Percentiles rank a stretch among this genome's conserved stretches.
Conservation (phyloP, 768 basidiomycete genomes). For the Boletus tomentosulus region DNA sequence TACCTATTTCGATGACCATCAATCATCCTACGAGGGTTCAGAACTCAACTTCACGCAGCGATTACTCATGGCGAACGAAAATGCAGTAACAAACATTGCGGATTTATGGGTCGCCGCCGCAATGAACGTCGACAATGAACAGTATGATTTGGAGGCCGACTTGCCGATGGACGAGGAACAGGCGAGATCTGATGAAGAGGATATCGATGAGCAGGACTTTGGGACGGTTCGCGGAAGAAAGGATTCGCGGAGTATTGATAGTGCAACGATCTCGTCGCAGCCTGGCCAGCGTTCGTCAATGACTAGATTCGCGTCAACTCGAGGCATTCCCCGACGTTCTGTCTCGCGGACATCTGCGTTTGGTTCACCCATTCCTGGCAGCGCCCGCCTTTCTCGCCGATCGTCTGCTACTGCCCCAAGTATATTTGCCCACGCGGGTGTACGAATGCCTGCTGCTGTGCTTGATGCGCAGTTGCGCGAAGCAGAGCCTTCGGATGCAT, state of each 20-base stretch:
- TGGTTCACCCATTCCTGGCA: conserved; percentile 31
- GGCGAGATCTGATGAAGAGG: conserved; percentile 43
- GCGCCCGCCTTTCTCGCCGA: conserved; percentile 41
- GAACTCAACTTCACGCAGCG: conserved; percentile 87
- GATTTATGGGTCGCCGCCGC: conserved; percentile 98
- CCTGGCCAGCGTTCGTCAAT: conserved; percentile 21
- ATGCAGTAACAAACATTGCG: conserved; percentile 89
- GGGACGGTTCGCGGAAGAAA: conserved; percentile 16
- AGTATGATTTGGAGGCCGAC: conserved; percentile 46
- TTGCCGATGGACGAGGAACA: conserved; percentile 24
- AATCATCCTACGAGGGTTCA: conserved; percentile 38
- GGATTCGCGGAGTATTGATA: conserved; percentile 9
- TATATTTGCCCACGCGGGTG: conserved; percentile 82
- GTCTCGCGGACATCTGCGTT: conserved; percentile 25
- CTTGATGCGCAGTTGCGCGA: conserved; percentile 63
- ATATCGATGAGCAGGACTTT: conserved; percentile 30
- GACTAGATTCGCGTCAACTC: conserved; percentile 24
- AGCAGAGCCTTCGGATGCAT: conserved; percentile 35
- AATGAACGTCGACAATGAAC: conserved; percentile 89
- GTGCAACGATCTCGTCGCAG: conserved; percentile 22
- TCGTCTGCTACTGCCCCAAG: conserved; percentile 58
- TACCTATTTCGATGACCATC: conserved; percentile 40
- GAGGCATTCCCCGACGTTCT: conserved; percentile 31
- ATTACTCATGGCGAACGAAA: conserved; percentile 88
- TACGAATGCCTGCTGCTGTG: conserved; percentile 72